phyloP scores from a whole-genome alignment of 441 rosid genomes.

The Corymbia calophylla region DNA sequence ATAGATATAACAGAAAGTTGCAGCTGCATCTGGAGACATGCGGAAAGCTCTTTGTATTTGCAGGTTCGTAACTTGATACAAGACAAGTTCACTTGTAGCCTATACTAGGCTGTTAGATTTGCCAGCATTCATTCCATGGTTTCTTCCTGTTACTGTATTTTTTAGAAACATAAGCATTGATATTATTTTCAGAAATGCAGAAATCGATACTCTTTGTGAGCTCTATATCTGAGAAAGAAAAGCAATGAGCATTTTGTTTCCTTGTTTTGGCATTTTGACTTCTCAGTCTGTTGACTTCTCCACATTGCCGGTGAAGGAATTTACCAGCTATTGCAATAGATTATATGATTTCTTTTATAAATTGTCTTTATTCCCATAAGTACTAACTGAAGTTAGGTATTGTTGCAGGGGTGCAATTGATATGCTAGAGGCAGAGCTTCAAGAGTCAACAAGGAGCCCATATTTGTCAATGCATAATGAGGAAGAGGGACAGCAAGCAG shows the following conservation, averaged over 20 bases:
- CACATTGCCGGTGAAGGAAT: background rate
- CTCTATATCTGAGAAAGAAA: background rate
- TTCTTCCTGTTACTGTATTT: background rate
- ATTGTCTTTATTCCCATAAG: background rate
- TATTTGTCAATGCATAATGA: background rate
- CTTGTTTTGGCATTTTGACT: background rate
- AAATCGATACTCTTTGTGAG: background rate
- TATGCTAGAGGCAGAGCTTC: slow-evolving; percentile 62
- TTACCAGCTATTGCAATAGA: background rate
- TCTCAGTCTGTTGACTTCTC: background rate
- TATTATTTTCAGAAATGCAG: background rate
- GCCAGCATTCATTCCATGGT: background rate
- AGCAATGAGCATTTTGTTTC: background rate
- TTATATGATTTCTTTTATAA: background rate
- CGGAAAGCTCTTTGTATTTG: slow-evolving; percentile 86
- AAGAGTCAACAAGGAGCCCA: slow-evolving; percentile 20
- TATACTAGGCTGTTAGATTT: background rate
- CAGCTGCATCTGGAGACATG: slow-evolving; percentile 97
- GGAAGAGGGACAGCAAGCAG: background rate
- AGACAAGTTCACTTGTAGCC: background rate
- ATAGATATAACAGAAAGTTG: slow-evolving; percentile 60
- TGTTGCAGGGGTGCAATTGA: slow-evolving; percentile 73
- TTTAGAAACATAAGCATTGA: background rate
- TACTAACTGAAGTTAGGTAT: background rate
- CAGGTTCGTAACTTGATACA: slow-evolving; percentile 35